Conservation (phyloP, 1,139 yeast genomes). For the Suhomyces wounanorum region DNA sequence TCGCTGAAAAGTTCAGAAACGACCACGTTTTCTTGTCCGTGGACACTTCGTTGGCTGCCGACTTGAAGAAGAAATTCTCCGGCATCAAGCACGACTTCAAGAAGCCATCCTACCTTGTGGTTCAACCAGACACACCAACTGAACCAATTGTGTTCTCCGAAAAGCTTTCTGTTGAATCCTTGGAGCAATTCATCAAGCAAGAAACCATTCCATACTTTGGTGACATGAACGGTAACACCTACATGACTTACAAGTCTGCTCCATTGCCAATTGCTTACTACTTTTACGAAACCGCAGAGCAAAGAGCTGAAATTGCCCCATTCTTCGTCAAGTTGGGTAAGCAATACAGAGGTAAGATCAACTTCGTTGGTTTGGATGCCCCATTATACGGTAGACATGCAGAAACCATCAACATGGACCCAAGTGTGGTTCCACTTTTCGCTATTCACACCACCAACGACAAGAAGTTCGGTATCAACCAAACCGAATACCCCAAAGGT, state of each 20-base stretch:
- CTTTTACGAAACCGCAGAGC: constrained; percentile 72
- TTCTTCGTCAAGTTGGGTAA: constrained; percentile 66
- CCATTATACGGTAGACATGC: constrained; percentile 85
- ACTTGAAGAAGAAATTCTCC: constrained; percentile 31
- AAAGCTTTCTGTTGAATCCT: constrained; percentile 28
- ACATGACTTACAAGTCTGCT: constrained; percentile 70
- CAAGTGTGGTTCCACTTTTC: constrained; percentile 83
- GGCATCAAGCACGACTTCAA: constrained; percentile 22
- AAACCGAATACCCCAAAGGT: constrained; percentile 42
- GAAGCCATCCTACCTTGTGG: constrained; percentile 50
- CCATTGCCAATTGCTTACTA: constrained; percentile 83
- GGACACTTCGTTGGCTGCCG: constrained; percentile 47
- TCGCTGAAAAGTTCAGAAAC: constrained; percentile 31
- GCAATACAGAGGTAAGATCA: constrained; percentile 74
- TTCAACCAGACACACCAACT: constrained; percentile 39
- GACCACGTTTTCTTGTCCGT: constrained; percentile 63
- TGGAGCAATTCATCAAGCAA: constrained; percentile 58
- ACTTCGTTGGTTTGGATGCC: constrained; percentile 90
- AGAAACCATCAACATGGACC: constrained; percentile 77
- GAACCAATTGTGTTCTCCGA: constrained; percentile 33
- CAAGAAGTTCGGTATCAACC: constrained; percentile 73
- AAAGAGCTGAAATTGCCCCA: constrained; percentile 57
- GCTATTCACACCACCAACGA: constrained; percentile 79
- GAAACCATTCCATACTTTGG: constrained; percentile 89
- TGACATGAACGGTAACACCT: constrained; percentile 83